These are phyloP conservation scores for Termitomyces titanicus DNA, from an alignment of 768 basidiomycete species.

Conservation along the genomic window DNA sequence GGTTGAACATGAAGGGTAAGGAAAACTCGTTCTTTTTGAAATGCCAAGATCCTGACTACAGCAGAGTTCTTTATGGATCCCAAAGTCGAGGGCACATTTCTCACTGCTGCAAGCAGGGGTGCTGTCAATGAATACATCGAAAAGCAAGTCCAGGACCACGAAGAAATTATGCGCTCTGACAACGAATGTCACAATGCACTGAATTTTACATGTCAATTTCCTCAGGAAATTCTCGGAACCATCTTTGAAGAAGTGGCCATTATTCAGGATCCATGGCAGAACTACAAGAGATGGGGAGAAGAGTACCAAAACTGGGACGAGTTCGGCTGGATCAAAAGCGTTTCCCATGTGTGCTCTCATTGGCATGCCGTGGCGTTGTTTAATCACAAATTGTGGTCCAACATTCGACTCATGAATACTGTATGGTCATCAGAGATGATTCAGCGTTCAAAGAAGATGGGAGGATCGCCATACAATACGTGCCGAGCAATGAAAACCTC, in stretches of 20 bases:
- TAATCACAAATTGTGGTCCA: constrained; percentile 2
- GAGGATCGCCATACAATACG: no score
- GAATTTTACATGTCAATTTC: constrained; percentile 2
- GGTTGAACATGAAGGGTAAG: not conserved
- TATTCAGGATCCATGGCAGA: not conserved
- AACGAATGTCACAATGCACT: constrained; percentile 5
- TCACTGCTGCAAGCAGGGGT: constrained; percentile 4
- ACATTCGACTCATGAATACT: not conserved
- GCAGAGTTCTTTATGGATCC: not conserved
- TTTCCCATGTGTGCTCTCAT: constrained; percentile 9
- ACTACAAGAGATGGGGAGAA: not conserved
- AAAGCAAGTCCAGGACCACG: not conserved
- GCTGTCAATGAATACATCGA: constrained; percentile 1
- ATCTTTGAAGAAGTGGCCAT: constrained; percentile 3
- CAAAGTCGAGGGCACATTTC: not conserved
- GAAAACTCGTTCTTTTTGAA: not conserved
- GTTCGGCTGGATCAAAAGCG: not conserved
- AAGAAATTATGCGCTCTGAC: not conserved
- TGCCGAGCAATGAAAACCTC: no score
- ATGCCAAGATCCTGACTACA: not conserved
- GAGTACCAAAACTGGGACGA: not conserved
- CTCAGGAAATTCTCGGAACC: constrained; percentile 2
- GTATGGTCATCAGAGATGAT: constrained; percentile 6
- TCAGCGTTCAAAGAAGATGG: not conserved
- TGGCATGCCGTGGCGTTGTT: constrained; percentile 7